Conservation (phyloP, 2,329 filamentous ascomycete genomes). For the Achaetomium macrosporum region DNA sequence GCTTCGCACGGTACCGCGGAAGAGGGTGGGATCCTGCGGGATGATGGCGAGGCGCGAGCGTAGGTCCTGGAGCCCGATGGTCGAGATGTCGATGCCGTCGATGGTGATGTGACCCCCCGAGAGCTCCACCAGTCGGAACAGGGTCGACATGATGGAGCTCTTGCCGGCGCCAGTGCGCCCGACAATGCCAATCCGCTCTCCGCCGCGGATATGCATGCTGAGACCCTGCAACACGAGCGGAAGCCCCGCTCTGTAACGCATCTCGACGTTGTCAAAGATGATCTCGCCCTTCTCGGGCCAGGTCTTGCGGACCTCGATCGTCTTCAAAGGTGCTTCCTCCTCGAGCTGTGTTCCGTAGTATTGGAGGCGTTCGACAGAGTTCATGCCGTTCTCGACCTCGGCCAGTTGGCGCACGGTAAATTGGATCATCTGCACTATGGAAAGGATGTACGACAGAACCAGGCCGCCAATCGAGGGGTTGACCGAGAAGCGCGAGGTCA, state of each 20-base stretch:
- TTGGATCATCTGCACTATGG: conserved; percentile 92
- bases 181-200: conserved; percentile 75
- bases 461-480: conserved; percentile 79
- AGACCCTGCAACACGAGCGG: conserved; percentile 68
- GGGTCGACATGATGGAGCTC: conserved; percentile 74
- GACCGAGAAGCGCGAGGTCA: conserved; percentile 83
- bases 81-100: conserved; percentile 64
- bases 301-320: conserved; percentile 60
- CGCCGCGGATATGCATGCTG: conserved; percentile 64
- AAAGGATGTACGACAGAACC: conserved; percentile 86
- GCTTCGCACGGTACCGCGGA: conserved; percentile 70
- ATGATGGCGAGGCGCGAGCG: conserved; percentile 75
- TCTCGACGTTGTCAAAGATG: conserved; percentile 66
- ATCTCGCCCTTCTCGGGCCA: conserved; percentile 91
- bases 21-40: conserved; percentile 77
- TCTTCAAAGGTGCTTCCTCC: conserved; percentile 80
- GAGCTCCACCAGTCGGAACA: conserved; percentile 70
- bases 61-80: conserved; percentile 67
- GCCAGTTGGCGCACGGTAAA: conserved; percentile 91
- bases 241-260: conserved; percentile 68
- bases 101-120: conserved; percentile 57
- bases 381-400: conserved; percentile 98
- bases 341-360: conserved; percentile 85
- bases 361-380: conserved; percentile 83
- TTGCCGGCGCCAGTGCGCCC: conserved; percentile 80